phyloP scores from a whole-genome alignment of 169 alveolate genomes.

The Plasmodium fragile region DNA sequence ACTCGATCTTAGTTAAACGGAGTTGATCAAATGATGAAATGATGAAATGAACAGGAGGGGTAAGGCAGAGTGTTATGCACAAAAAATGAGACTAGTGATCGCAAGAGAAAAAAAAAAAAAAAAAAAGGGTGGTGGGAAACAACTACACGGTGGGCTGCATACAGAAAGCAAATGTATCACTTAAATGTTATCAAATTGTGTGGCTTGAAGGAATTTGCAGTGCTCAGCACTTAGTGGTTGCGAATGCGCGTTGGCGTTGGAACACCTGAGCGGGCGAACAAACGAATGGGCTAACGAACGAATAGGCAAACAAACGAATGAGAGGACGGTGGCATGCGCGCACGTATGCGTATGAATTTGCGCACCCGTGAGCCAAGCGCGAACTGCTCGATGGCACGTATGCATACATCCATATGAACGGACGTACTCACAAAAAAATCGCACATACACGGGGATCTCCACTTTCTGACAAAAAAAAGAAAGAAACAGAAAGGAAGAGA shows the following conservation, averaged over 20 bases:
- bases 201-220: background rate
- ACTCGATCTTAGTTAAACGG: conserved; percentile 1
- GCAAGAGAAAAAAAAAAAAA: background rate
- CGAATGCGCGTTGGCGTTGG: background rate
- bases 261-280: background rate
- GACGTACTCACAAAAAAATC: background rate
- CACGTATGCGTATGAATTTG: too few species aligned
- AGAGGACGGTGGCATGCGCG: background rate
- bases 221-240: background rate
- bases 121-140: background rate
- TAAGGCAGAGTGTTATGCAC: background rate
- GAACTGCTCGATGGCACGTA: too few species aligned
- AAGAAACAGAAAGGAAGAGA: background rate
- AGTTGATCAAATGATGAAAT: background rate
- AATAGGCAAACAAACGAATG: background rate
- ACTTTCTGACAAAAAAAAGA: conserved; percentile 1
- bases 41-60: background rate
- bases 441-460: background rate
- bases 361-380: too few species aligned
- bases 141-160: background rate
- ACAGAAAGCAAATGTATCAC: background rate
- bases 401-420: background rate
- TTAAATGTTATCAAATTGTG: background rate
- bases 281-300: background rate
- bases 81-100: background rate